These are phyloP conservation scores for Hypoxylon sp. DNA, from an alignment of 2,329 filamentous ascomycete genomes.

Conservation along the genomic window DNA sequence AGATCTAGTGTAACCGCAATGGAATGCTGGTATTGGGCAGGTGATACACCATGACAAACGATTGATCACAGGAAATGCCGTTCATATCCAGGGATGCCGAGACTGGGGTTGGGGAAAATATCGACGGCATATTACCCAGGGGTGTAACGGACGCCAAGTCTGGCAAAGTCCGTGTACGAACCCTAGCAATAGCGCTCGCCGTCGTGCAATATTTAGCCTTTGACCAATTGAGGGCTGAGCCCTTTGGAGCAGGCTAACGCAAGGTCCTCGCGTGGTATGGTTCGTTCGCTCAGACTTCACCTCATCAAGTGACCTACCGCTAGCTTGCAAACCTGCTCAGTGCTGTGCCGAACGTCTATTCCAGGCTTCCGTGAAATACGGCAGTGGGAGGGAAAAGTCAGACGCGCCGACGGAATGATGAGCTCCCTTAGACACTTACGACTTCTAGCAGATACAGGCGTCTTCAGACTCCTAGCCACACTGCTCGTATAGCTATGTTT, in stretches of 20 bases:
- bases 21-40: constrained; percentile 23
- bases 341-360: constrained; percentile 28
- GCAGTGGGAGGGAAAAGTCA: constrained; percentile 27
- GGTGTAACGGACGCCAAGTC: constrained; percentile 44
- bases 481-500: constrained; percentile 4
- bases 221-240: constrained; percentile 43
- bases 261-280: constrained; percentile 39
- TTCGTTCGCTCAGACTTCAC: constrained; percentile 29
- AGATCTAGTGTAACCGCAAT: constrained; percentile 41
- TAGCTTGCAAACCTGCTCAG: no score
- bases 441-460: constrained; percentile 6
- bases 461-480: constrained; percentile 21
- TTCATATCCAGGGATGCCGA: constrained; percentile 43
- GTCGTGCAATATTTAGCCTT: constrained; percentile 45
- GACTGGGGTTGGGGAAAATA: constrained; percentile 46
- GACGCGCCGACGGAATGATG: constrained; percentile 13
- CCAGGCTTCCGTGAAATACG: constrained; percentile 18
- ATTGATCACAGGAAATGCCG: constrained; percentile 41
- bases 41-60: constrained; percentile 22
- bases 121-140: constrained; percentile 47
- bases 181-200: constrained; percentile 28
- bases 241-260: constrained; percentile 30
- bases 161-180: constrained; percentile 35
- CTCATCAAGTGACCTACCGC: constrained; percentile 29
- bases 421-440: constrained; percentile 4